A percentile compares a stretch with the other conserved stretches of the same genome.
Conservation (phyloP, 306 rosid genomes). For the Senna siamea region DNA sequence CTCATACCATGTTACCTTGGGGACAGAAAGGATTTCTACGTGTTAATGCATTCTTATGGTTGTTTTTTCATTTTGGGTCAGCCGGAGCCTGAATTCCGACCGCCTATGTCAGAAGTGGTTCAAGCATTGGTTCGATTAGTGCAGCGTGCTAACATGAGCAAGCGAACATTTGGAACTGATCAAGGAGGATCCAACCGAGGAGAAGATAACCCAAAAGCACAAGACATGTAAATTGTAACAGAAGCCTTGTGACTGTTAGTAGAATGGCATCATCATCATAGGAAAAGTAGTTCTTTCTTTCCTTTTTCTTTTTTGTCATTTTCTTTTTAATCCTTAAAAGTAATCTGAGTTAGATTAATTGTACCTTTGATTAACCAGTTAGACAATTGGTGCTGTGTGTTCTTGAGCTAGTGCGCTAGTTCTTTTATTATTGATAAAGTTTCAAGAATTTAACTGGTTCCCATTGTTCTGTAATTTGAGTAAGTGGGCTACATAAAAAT, state of each 20-base stretch:
- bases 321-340: slow-evolving; percentile 16
- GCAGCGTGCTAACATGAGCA: slow-evolving; percentile 98
- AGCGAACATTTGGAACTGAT: slow-evolving; percentile 82
- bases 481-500: background rate
- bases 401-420: slow-evolving; percentile 43
- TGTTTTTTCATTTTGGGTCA: slow-evolving; percentile 44
- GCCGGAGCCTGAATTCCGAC: slow-evolving; percentile 99
- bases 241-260: slow-evolving; percentile 8
- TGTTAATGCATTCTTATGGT: slow-evolving; percentile 4
- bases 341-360: slow-evolving; percentile 31
- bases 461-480: background rate
- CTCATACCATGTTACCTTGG: background rate
- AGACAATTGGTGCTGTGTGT: slow-evolving; percentile 42
- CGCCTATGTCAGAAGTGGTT: slow-evolving; percentile 98
- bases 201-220: slow-evolving; percentile 51
- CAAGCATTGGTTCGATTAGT: slow-evolving; percentile 87
- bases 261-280: slow-evolving; percentile 3
- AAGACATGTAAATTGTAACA: slow-evolving; percentile 46
- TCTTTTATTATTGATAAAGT: slow-evolving; percentile 30
- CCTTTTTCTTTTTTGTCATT: background rate
- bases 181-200: slow-evolving; percentile 70
- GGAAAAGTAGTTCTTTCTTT: slow-evolving; percentile 30
- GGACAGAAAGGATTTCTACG: slow-evolving; percentile 1
- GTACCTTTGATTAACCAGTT: slow-evolving; percentile 33
- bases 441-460: slow-evolving; percentile 35